Evolutionary conservation across 352 stramenopile genomes (phyloP).

Genomic region (Blastocystis sp.): DNA sequence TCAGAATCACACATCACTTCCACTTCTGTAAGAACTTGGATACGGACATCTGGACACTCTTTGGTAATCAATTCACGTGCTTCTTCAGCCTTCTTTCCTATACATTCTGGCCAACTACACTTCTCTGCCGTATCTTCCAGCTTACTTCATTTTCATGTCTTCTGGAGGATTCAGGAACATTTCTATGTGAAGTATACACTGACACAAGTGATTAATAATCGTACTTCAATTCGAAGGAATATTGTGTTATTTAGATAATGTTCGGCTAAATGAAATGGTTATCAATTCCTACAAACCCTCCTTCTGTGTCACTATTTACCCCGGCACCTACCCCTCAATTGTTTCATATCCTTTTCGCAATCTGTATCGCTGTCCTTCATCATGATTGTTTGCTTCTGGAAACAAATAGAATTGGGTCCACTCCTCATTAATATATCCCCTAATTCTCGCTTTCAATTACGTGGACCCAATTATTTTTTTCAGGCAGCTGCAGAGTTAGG

Average conservation of each 20-base stretch:
- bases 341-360: no score
- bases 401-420: neutral
- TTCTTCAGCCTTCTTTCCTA: conserved; percentile 36
- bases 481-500: neutral
- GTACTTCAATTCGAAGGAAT: no score
- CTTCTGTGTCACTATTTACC: no score
- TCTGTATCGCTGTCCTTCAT: no score
- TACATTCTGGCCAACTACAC: conserved; percentile 36
- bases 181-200: neutral
- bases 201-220: no score
- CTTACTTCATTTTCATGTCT: conserved; percentile 51
- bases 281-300: no score
- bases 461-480: neutral
- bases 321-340: no score
- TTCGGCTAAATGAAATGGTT: no score
- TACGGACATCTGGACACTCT: conserved; percentile 24
- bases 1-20: neutral
- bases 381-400: no score
- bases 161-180: neutral
- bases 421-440: neutral
- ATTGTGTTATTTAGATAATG: no score
- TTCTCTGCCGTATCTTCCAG: neutral
- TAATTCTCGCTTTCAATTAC: neutral
- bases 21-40: conserved; percentile 32
- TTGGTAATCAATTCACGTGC: neutral